Percentiles rank a stretch among this genome's conserved stretches.
Conservation (phyloP, 2,329 filamentous ascomycete species). For the Diaporthe caulivora region DNA sequence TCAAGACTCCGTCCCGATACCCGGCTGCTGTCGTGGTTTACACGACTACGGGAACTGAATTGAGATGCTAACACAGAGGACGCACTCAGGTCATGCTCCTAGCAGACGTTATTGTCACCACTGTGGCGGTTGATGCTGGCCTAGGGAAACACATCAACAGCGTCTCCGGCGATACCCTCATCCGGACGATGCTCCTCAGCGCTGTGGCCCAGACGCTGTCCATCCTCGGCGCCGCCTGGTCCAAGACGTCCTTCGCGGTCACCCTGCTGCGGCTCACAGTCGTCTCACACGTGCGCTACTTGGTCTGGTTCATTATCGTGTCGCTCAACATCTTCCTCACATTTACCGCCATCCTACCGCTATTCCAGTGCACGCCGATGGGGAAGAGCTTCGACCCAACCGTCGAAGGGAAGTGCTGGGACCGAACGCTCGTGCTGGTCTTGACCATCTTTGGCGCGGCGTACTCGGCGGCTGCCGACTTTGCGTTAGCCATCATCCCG, state of each 20-base stretch:
- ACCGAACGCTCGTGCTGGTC: conserved; percentile 44
- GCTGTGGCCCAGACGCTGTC: conserved; percentile 43
- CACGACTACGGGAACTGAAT: too few relatives aligned
- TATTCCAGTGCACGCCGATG: conserved; percentile 48
- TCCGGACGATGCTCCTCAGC: conserved; percentile 30
- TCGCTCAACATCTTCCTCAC: conserved; percentile 46
- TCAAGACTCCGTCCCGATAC: neutral
- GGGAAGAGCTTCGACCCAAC: conserved; percentile 47
- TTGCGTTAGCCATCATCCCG: conserved; percentile 54
- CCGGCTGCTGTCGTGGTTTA: too few relatives aligned
- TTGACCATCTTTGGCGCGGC: conserved; percentile 51
- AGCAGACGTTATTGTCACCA: conserved; percentile 22
- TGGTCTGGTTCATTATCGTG: conserved; percentile 48
- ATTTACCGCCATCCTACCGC: conserved; percentile 46
- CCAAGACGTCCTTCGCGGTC: conserved; percentile 51
- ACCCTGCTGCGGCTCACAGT: conserved; percentile 48
- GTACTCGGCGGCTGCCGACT: conserved; percentile 54
- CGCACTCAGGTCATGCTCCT: conserved; percentile 23
- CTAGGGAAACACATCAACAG: conserved; percentile 31
- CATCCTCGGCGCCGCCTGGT: conserved; percentile 47
- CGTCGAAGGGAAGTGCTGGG: conserved; percentile 48
- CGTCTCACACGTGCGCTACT: conserved; percentile 41
- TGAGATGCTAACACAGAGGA: neutral
- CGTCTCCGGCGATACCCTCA: neutral
- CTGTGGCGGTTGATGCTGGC: conserved; percentile 29